Conservation (phyloP, 768 basidiomycete species). For the Sarcodon aspratus region DNA sequence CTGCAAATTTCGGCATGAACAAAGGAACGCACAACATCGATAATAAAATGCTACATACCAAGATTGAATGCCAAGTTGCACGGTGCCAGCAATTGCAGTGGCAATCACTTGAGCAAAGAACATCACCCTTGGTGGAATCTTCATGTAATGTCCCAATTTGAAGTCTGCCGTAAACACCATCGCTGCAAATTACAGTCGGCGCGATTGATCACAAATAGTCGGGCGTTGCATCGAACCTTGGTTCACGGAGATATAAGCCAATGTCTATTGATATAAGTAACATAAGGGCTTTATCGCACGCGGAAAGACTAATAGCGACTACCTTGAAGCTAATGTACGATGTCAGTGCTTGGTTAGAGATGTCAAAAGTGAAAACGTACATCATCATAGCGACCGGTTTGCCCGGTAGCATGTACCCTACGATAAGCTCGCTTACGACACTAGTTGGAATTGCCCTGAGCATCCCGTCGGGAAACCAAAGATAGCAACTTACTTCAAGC, state of each 20-base stretch:
- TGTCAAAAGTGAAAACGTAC: constrained; percentile 29
- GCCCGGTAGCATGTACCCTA: constrained; percentile 49
- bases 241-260: constrained; percentile 55
- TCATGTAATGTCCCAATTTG: constrained; percentile 69
- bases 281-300: too few relatives aligned
- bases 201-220: neutral
- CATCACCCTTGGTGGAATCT: constrained; percentile 39
- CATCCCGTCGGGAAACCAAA: constrained; percentile 6
- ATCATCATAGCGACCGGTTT: constrained; percentile 71
- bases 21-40: neutral
- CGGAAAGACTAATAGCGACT: too few relatives aligned
- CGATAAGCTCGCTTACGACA: constrained; percentile 66
- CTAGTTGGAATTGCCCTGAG: constrained; percentile 14
- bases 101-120: constrained; percentile 48
- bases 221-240: constrained; percentile 15
- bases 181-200: constrained; percentile 16
- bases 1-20: neutral
- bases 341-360: neutral
- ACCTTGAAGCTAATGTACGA: constrained; percentile 5
- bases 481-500: constrained; percentile 28
- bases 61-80: constrained; percentile 53
- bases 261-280: constrained; percentile 26
- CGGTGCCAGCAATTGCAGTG: constrained; percentile 44
- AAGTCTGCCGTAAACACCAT: constrained; percentile 64
- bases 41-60: constrained; percentile 15